Base-by-base conservation (phyloP, 805 yeast species). In the Saccharomycopsis malanga region DNA sequence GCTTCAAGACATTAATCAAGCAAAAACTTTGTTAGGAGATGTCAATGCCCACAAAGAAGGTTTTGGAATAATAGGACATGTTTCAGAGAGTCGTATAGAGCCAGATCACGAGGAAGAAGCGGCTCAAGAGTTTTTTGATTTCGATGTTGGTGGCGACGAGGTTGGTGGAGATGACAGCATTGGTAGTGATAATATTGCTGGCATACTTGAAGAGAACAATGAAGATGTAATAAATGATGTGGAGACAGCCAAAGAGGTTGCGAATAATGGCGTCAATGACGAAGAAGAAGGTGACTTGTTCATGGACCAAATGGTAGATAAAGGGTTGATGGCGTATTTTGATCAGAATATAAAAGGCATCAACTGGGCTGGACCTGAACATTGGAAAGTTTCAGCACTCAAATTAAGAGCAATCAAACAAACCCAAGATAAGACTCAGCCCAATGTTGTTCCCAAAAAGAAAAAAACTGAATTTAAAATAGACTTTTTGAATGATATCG, bases 341-440 rank as follows among this genome's bases (percentile, higher is more conserved):
- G 96, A 88, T 60, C 79, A 78, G 45, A 72, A 78, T 18, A 70
- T 87, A 63, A 75, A 71, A 48, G 61, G 62, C 39, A 30, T 30
- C 36, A 83, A 79, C 60, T 89, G 97, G 96, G 76, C 94, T 24
- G 97, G 97, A 6, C 84, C 91, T 12, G 91, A 86, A 54, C 94
- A 87, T 64, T 91, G 97, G 97, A 84, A 83, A 63, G 83, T 91
- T 9, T 68, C 74, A 36, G 74, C 77, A 12, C 62, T 82, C 41
- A 81, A 77, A 56, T 54, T 61, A 54, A 4, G 70, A 62, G 25
- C 63, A 59, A 18, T 66, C 60, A 23, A 66, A 62, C 12, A 62
- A 25, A 25, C 34, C 20, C 27, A 34, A 21, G 27, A 38, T 12
- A 24, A 35, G 12, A n/a, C 12, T 30, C 37, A 15, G 22, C 36